phyloP scores from a whole-genome alignment of 2,329 filamentous ascomycete species.

The Fusarium sarcochroum region DNA sequence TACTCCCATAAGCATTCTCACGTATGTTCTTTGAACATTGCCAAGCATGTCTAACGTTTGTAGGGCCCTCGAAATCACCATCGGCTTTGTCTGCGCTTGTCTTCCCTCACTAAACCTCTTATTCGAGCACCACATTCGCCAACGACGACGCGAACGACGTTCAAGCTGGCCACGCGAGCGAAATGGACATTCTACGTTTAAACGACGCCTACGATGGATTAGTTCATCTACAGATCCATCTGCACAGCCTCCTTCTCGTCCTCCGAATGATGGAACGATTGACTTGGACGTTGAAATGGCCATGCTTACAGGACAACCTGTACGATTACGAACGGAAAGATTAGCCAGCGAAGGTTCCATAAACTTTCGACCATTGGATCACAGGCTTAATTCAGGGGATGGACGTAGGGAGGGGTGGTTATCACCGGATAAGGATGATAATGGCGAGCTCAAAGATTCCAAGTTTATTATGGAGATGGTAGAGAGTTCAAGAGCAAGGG shows the following conservation, averaged over 20 bases:
- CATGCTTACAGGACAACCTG: conserved; percentile 40
- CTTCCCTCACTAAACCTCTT: conserved; percentile 39
- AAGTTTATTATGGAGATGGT: conserved; percentile 44
- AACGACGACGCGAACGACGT: conserved; percentile 14
- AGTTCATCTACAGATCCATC: conserved; percentile 28
- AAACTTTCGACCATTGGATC: conserved; percentile 19
- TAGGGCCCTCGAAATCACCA: conserved; percentile 37
- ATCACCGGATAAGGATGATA: not conserved
- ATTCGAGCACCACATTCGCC: conserved; percentile 32
- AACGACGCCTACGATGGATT: conserved; percentile 34
- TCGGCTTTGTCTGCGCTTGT: conserved; percentile 45
- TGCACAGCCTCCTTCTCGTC: conserved; percentile 1
- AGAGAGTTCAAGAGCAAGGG: conserved; percentile 27
- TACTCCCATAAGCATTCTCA: conserved; percentile 33
- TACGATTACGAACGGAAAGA: conserved; percentile 12
- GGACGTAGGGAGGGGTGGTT: conserved; percentile 39
- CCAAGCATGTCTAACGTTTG: not conserved
- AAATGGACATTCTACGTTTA: not conserved
- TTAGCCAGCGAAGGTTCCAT: conserved; percentile 11
- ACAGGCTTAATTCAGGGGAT: conserved; percentile 33
- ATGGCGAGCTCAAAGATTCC: conserved; percentile 12
- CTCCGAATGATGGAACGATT: conserved; percentile 21
- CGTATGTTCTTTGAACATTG: not conserved
- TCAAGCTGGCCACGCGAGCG: conserved; percentile 9
- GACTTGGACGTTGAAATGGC: conserved; percentile 42